Conservation (phyloP, 257 asterid genomes). For the Rehmannia glutinosa region DNA sequence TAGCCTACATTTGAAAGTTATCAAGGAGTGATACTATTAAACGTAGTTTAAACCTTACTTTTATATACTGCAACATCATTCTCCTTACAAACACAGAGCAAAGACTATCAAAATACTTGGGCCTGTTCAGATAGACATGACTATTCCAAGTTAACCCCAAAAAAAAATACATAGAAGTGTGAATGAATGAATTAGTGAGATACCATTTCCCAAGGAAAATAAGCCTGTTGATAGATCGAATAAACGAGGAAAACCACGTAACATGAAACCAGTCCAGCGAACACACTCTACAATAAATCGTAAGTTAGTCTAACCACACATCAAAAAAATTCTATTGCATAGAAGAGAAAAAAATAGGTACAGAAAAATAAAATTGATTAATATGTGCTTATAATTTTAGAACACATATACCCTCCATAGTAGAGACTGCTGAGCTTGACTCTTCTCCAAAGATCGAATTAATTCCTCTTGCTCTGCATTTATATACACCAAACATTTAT, state of each 20-base stretch:
- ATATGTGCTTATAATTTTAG: not conserved
- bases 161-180: not conserved
- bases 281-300: conserved; percentile 42
- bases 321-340: not conserved
- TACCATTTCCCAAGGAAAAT: conserved; percentile 92
- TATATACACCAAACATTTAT: not conserved
- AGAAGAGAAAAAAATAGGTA: not conserved
- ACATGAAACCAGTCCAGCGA: conserved; percentile 57
- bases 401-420: conserved; percentile 70
- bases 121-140: too few species aligned
- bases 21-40: too few species aligned
- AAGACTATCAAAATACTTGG: too few species aligned
- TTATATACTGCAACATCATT: too few species aligned
- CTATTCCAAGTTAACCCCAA: too few species aligned
- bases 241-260: conserved; percentile 59
- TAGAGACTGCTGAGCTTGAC: conserved; percentile 66
- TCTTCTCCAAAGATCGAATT: conserved; percentile 71
- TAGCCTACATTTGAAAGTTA: too few species aligned
- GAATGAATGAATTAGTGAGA: not conserved
- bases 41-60: too few species aligned
- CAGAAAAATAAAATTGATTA: not conserved
- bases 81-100: too few species aligned
- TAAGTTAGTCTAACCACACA: conserved; percentile 1
- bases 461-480: conserved; percentile 84
- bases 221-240: conserved; percentile 73